Conservation (phyloP, 1,284 basidiomycete species). For the Stereum hirsutum region DNA sequence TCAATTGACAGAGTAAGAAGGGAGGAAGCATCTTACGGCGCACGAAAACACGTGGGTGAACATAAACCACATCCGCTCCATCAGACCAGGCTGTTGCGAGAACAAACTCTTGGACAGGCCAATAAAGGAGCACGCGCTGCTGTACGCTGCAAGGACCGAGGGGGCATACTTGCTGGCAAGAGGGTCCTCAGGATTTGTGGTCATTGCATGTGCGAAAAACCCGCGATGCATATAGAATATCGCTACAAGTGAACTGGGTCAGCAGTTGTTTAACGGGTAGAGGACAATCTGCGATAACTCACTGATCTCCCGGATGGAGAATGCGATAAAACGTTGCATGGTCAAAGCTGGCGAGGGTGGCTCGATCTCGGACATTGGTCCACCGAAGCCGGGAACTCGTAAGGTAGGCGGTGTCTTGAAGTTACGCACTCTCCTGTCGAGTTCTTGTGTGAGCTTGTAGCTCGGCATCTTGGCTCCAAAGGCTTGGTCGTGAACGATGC, state of each 20-base stretch:
- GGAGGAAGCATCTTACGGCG: slow-evolving; percentile 36
- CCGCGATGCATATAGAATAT: slow-evolving; percentile 67
- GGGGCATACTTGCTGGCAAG: slow-evolving; percentile 59
- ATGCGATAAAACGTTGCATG: slow-evolving; percentile 54
- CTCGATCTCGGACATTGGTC: slow-evolving; percentile 31
- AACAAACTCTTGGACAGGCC: slow-evolving; percentile 52
- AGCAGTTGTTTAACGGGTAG: no score
- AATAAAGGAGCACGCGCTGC: slow-evolving; percentile 58
- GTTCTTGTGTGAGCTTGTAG: slow-evolving; percentile 50
- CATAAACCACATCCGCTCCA: slow-evolving; percentile 64
- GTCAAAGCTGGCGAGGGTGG: slow-evolving; percentile 42
- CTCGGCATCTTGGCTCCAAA: slow-evolving; percentile 52
- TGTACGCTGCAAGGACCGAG: slow-evolving; percentile 60
- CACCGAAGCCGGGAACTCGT: slow-evolving; percentile 55
- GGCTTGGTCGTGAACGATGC: slow-evolving; percentile 53
- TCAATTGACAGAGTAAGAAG: background rate
- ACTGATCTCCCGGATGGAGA: slow-evolving; percentile 61
- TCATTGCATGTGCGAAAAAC: slow-evolving; percentile 61
- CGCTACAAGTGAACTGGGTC: no score
- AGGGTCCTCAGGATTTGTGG: slow-evolving; percentile 51
- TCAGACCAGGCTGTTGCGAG: slow-evolving; percentile 53
- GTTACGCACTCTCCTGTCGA: slow-evolving; percentile 54
- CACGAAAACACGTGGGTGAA: slow-evolving; percentile 70
- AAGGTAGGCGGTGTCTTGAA: slow-evolving; percentile 53
- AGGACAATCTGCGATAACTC: slow-evolving; percentile 17